Evolutionary conservation across 1,139 yeast genomes (phyloP).

Genomic region (Protomyces inundatus): DNA sequence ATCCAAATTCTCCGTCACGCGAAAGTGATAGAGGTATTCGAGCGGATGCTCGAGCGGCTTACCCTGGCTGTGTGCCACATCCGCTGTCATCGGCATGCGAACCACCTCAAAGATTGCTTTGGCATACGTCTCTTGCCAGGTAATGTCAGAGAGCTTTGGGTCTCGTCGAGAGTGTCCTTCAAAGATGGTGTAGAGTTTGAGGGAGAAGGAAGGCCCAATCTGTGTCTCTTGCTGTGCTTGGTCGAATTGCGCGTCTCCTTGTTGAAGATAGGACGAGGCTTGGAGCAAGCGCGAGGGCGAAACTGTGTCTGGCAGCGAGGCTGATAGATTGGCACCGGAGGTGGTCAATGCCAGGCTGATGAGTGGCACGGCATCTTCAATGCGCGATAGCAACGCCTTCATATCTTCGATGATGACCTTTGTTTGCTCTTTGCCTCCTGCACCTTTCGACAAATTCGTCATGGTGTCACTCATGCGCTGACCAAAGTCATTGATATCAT

Average conservation of each 20-base stretch:
- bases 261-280: slow-evolving; percentile 51
- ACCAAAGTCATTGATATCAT: slow-evolving; percentile 59
- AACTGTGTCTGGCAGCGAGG: slow-evolving; percentile 49
- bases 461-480: slow-evolving; percentile 43
- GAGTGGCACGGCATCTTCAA: slow-evolving; percentile 51
- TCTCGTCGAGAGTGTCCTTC: slow-evolving; percentile 46
- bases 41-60: slow-evolving; percentile 20
- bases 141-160: slow-evolving; percentile 46
- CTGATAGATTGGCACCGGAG: slow-evolving; percentile 59
- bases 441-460: slow-evolving; percentile 20
- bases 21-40: slow-evolving; percentile 46
- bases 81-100: slow-evolving; percentile 35
- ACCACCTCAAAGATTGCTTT: slow-evolving; percentile 49
- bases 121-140: slow-evolving; percentile 60
- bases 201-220: slow-evolving; percentile 60
- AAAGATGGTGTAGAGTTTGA: slow-evolving; percentile 61
- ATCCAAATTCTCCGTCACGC: slow-evolving; percentile 55
- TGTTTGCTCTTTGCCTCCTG: slow-evolving; percentile 27
- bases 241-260: slow-evolving; percentile 42
- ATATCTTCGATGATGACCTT: slow-evolving; percentile 36
- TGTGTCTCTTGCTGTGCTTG: slow-evolving; percentile 32
- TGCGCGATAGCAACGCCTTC: slow-evolving; percentile 26
- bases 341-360: slow-evolving; percentile 64
- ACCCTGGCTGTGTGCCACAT: slow-evolving; percentile 1
- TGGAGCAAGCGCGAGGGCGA: slow-evolving; percentile 65